A percentile compares a stretch with the other conserved stretches of the same genome.
phyloP scores from a whole-genome alignment of 345 rosid species.

The Heritiera fomes region DNA sequence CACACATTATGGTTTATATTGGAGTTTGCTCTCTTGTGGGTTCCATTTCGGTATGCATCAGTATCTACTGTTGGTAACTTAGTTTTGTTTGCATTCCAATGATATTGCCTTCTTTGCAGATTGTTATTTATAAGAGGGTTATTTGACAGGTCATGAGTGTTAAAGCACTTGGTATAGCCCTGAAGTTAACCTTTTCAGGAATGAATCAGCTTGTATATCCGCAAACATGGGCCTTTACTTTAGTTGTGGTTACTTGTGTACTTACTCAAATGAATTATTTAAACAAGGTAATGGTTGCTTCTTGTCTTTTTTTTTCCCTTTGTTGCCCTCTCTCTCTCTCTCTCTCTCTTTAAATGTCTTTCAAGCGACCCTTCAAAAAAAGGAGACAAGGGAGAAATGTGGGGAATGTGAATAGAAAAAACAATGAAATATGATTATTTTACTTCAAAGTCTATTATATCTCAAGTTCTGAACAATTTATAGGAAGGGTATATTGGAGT shows the following conservation, averaged over 20 bases:
- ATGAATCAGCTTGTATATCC: constrained; percentile 73
- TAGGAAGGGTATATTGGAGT: background rate
- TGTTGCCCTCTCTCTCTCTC: background rate
- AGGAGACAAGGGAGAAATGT: background rate
- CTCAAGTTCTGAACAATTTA: background rate
- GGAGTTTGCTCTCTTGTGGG: constrained; percentile 97
- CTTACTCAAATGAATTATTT: constrained; percentile 75
- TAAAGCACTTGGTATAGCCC: constrained; percentile 77
- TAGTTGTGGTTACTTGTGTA: constrained; percentile 62
- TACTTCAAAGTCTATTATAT: background rate
- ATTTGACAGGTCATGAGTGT: constrained; percentile 76
- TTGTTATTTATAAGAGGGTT: background rate
- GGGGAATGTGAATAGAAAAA: background rate
- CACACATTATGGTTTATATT: constrained; percentile 94
- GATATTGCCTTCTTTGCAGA: background rate
- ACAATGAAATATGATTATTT: background rate
- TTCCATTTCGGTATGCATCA: constrained; percentile 78
- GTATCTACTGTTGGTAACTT: background rate
- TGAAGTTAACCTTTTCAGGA: constrained; percentile 79
- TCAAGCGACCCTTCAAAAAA: background rate
- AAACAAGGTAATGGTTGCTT: constrained; percentile 52
- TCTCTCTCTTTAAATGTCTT: background rate
- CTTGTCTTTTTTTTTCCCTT: background rate
- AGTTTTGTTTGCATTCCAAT: constrained; percentile 1
- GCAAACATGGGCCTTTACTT: constrained; percentile 69